Evolutionary conservation across 2,329 filamentous ascomycete species (phyloP).

Genomic region (Aspergillus spinulosporus): DNA sequence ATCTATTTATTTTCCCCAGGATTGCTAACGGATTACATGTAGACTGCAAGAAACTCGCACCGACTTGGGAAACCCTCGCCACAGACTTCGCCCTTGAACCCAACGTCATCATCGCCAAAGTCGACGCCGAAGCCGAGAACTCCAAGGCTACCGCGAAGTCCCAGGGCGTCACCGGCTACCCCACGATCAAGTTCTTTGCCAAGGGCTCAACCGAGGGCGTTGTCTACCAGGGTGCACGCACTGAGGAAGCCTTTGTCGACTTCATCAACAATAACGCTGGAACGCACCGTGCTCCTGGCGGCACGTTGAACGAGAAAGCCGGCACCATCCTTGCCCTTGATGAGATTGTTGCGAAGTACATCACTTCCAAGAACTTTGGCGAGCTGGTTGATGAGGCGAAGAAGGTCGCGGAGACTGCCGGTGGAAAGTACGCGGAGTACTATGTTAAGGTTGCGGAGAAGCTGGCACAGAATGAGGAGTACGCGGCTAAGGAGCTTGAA

Average conservation of each 20-base stretch:
- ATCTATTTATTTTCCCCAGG: slow-evolving; percentile 3
- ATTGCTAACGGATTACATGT: slow-evolving; percentile 12
- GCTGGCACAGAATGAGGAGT: slow-evolving; percentile 72
- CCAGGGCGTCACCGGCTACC: slow-evolving; percentile 81
- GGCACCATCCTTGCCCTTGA: slow-evolving; percentile 83
- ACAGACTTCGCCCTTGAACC: slow-evolving; percentile 75
- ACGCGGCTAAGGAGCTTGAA: slow-evolving; percentile 80
- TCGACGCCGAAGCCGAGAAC: slow-evolving; percentile 87
- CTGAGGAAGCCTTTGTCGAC: slow-evolving; percentile 71
- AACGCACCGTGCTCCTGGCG: slow-evolving; percentile 79
- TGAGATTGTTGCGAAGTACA: slow-evolving; percentile 70
- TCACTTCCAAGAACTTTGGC: slow-evolving; percentile 61
- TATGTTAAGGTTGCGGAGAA: slow-evolving; percentile 91
- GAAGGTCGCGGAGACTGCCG: slow-evolving; percentile 66
- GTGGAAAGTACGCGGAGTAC: slow-evolving; percentile 87
- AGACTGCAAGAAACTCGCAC: slow-evolving; percentile 97
- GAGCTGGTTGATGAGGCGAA: slow-evolving; percentile 70
- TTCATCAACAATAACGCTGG: slow-evolving; percentile 89
- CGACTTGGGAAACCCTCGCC: slow-evolving; percentile 85
- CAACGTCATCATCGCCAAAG: slow-evolving; percentile 84
- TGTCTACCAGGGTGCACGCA: slow-evolving; percentile 72
- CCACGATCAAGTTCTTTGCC: slow-evolving; percentile 97
- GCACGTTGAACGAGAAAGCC: slow-evolving; percentile 73
- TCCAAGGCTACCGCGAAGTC: slow-evolving; percentile 74
- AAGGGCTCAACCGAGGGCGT: slow-evolving; percentile 73